Percentiles rank a stretch among this genome's conserved stretches.
phyloP scores from a whole-genome alignment of 2,329 filamentous ascomycete species.

The Calonectria pseudoturangicola region DNA sequence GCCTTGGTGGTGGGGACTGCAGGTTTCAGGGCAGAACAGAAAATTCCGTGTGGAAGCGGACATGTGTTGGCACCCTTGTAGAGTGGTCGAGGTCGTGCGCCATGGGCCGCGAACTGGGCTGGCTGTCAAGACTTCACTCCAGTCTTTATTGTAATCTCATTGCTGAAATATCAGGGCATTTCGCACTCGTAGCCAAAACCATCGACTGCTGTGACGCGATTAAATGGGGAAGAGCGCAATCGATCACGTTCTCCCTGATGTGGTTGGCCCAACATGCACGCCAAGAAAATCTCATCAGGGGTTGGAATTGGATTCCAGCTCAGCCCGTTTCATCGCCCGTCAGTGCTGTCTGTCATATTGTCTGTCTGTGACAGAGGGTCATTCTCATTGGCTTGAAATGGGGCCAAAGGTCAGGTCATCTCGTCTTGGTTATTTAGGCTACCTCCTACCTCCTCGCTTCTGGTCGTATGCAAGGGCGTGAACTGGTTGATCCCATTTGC shows the following conservation, averaged over 20 bases:
- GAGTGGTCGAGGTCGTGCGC: neutral
- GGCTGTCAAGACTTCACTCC: neutral
- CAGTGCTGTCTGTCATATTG: neutral
- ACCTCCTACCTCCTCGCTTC: no score
- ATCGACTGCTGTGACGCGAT: neutral
- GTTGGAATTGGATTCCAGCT: neutral
- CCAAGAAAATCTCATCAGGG: slow-evolving; percentile 3
- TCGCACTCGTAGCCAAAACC: neutral
- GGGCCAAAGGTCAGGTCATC: neutral
- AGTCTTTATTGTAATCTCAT: neutral
- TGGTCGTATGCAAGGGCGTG: neutral
- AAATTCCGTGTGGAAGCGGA: neutral
- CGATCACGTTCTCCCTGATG: neutral
- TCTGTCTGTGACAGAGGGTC: no score
- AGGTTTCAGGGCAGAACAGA: neutral
- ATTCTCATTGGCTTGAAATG: neutral
- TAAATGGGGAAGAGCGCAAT: neutral
- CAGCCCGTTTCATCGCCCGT: slow-evolving; percentile 10
- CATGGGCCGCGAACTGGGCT: neutral
- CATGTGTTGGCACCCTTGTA: no score
- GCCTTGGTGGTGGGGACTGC: slow-evolving; percentile 11
- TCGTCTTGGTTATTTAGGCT: neutral
- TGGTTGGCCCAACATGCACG: neutral
- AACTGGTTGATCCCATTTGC: neutral
- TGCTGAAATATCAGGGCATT: neutral